These are phyloP conservation scores for Smallanthus sonchifolius DNA, from an alignment of 129 eudicot species.

Conservation along the genomic window DNA sequence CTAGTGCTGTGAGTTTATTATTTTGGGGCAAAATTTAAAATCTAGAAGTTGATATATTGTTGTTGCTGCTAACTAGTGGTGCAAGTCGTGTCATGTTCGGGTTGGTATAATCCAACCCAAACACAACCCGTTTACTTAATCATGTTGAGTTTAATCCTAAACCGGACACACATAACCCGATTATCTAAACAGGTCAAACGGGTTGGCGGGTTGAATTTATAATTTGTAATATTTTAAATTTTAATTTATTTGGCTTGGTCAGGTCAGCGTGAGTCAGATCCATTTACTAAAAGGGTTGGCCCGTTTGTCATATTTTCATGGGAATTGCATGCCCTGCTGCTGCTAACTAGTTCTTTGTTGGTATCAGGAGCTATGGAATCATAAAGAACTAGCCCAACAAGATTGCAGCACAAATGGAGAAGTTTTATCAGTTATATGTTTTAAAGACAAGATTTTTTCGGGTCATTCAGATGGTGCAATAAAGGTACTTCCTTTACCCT, in stretches of 20 bases:
- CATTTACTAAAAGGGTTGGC: not conserved
- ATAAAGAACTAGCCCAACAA: slow-evolving; percentile 55
- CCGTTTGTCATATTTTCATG: not conserved
- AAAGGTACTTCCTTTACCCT: slow-evolving; percentile 41
- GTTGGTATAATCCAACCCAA: not conserved
- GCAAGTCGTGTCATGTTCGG: not conserved
- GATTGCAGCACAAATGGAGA: slow-evolving; percentile 66
- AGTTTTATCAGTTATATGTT: slow-evolving; percentile 45
- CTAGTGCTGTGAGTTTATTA: slow-evolving; percentile 56
- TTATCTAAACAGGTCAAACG: not conserved
- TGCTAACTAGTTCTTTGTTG: slow-evolving; percentile 23
- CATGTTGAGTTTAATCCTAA: not conserved
- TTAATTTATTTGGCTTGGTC: not conserved
- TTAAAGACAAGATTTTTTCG: slow-evolving; percentile 52
- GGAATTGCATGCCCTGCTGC: not conserved
- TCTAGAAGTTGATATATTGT: not conserved
- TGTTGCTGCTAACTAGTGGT: slow-evolving; percentile 17
- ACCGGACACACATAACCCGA: not conserved
- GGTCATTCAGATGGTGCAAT: slow-evolving; percentile 81
- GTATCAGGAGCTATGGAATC: slow-evolving; percentile 69
- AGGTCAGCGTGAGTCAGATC: not conserved
- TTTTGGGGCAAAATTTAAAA: not conserved
- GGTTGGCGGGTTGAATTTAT: not conserved
- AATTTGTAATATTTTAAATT: not conserved
- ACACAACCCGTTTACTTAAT: not conserved